These are phyloP conservation scores for Auricularia sp. DNA, from an alignment of 768 basidiomycete genomes.

Conservation along the genomic window DNA sequence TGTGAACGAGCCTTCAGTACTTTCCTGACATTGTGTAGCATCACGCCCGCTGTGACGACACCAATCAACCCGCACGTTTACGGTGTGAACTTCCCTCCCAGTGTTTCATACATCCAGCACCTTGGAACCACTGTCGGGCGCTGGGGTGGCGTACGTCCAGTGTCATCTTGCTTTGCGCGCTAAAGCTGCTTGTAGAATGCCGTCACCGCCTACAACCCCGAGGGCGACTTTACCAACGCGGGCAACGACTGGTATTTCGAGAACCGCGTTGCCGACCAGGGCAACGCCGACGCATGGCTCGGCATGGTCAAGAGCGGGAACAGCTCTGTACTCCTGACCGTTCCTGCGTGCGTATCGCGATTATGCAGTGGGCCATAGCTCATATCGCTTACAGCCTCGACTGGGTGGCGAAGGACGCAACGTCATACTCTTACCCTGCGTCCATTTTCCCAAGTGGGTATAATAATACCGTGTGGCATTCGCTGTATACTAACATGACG, in stretches of 20 bases:
- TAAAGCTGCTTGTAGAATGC: conserved; percentile 23
- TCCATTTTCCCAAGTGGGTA: conserved; percentile 34
- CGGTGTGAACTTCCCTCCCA: conserved; percentile 46
- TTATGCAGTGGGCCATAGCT: neutral
- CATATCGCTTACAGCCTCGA: conserved; percentile 30
- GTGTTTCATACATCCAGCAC: conserved; percentile 34
- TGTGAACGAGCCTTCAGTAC: neutral
- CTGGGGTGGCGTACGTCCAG: conserved; percentile 34
- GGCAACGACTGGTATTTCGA: conserved; percentile 50
- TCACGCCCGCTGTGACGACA: conserved; percentile 19
- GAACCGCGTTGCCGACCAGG: conserved; percentile 34
- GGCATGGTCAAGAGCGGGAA: conserved; percentile 39
- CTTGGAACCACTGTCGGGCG: conserved; percentile 42
- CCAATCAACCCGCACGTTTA: conserved; percentile 42
- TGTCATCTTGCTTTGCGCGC: neutral
- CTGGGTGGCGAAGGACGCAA: conserved; percentile 45
- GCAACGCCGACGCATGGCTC: conserved; percentile 37
- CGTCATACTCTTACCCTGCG: conserved; percentile 43
- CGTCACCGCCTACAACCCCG: conserved; percentile 45
- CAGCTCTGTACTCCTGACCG: conserved; percentile 32
- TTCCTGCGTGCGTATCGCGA: conserved; percentile 36
- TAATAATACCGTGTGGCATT: neutral
- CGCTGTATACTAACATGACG: neutral
- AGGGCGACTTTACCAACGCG: conserved; percentile 42
- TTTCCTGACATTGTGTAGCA: conserved; percentile 24